Conservation (phyloP, 75 land plant genomes). For the Pseudotsuga menziesii region DNA sequence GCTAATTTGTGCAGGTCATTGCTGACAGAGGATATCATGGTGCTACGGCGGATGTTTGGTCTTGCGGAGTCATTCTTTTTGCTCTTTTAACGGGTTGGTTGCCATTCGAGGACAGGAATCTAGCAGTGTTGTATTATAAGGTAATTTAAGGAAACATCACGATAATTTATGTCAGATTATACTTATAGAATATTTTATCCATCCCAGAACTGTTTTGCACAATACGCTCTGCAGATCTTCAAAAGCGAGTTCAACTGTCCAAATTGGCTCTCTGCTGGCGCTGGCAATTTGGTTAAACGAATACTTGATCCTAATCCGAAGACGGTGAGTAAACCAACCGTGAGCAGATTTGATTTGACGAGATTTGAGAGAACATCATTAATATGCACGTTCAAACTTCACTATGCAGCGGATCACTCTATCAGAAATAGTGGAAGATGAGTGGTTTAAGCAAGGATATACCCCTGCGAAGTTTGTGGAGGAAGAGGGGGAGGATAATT, state of each 20-base stretch:
- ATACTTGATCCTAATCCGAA: conserved; percentile 81
- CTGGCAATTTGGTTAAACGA: conserved; percentile 49
- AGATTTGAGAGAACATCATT: too few species aligned
- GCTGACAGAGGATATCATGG: conserved; percentile 71
- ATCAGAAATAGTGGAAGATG: conserved; percentile 54
- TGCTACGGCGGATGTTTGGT: conserved; percentile 58
- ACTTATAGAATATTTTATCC: too few species aligned
- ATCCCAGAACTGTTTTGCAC: too few species aligned
- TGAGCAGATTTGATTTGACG: too few species aligned
- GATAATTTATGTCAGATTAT: too few species aligned
- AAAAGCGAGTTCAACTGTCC: conserved; percentile 67
- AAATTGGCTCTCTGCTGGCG: conserved; percentile 71
- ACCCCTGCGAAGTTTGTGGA: conserved; percentile 31
- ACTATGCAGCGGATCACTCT: conserved; percentile 43
- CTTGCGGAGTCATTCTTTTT: conserved; percentile 66
- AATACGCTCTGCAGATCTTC: conserved; percentile 52
- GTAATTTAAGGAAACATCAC: conserved; percentile 14
- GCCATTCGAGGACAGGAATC: conserved; percentile 76
- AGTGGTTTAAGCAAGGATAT: conserved; percentile 76
- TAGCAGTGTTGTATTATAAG: conserved; percentile 67
- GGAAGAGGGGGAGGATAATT: conserved; percentile 52
- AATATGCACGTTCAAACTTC: too few species aligned
- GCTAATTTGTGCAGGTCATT: conserved; percentile 19
- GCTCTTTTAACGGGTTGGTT: conserved; percentile 62
- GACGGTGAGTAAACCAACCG: conserved; percentile 14